Conservation (phyloP, 805 yeast genomes). For the Candida golubevii region DNA sequence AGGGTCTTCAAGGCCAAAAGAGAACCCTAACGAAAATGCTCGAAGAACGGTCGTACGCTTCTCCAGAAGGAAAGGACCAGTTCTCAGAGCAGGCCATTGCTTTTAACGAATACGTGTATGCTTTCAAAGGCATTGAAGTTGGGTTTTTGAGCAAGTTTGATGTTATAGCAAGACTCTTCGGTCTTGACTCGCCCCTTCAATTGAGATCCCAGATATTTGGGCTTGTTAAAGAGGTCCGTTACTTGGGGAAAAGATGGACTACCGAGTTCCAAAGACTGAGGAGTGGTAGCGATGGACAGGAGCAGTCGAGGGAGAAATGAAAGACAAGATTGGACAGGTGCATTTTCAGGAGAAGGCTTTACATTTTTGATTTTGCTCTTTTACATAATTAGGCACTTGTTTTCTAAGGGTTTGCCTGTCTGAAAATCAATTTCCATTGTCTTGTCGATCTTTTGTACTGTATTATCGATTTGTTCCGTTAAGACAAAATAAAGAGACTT, state of each 20-base stretch:
- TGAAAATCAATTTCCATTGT: too few species aligned
- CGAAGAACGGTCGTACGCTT: neutral
- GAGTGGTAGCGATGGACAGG: too few species aligned
- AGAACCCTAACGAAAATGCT: neutral
- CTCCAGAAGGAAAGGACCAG: neutral
- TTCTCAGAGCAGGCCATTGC: neutral
- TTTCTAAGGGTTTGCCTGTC: too few species aligned
- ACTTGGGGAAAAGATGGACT: neutral
- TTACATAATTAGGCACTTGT: too few species aligned
- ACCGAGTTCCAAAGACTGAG: too few species aligned
- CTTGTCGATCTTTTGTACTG: too few species aligned
- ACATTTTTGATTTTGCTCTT: too few species aligned
- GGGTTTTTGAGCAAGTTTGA: neutral
- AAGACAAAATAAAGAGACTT: too few species aligned
- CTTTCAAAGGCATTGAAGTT: conserved; percentile 1
- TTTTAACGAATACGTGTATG: neutral
- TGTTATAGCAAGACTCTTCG: neutral
- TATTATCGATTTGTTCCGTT: too few species aligned
- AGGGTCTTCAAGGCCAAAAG: neutral
- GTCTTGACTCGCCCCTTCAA: neutral
- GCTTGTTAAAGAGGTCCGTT: neutral
- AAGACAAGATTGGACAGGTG: too few species aligned
- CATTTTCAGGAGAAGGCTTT: too few species aligned
- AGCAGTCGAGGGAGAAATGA: too few species aligned
- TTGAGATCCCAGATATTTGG: neutral